phyloP scores from a whole-genome alignment of 208 protist genomes.

The Trypanosoma theileri region DNA sequence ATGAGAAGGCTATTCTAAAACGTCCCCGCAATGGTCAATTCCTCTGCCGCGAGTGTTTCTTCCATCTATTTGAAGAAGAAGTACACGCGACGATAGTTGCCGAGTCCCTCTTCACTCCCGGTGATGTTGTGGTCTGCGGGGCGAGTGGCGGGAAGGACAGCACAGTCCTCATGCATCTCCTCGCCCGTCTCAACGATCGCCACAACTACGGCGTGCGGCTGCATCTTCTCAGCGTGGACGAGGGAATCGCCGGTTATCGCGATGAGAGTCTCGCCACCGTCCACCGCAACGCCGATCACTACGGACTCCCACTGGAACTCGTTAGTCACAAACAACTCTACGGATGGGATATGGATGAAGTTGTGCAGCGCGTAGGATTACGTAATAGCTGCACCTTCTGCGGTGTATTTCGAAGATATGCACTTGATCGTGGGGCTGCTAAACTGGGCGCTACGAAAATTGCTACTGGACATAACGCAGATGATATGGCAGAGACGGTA shows the following conservation, averaged over 20 bases:
- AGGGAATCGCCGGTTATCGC: slow-evolving; percentile 98
- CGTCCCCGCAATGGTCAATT: slow-evolving; percentile 88
- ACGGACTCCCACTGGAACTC: slow-evolving; percentile 94
- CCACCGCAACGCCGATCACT: slow-evolving; percentile 90
- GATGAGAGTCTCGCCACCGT: slow-evolving; percentile 98
- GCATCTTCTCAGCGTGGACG: slow-evolving; percentile 96
- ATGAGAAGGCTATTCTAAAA: slow-evolving; percentile 68
- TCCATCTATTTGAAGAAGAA: slow-evolving; percentile 93
- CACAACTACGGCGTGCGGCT: slow-evolving; percentile 94
- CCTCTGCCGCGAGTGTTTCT: slow-evolving; percentile 96
- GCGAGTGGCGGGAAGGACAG: slow-evolving; percentile 97
- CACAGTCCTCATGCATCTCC: slow-evolving; percentile 95
- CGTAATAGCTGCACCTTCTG: slow-evolving; percentile 97
- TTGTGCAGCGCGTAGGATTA: slow-evolving; percentile 91
- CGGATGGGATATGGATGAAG: slow-evolving; percentile 98
- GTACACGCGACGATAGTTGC: slow-evolving; percentile 95
- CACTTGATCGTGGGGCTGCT: slow-evolving; percentile 93
- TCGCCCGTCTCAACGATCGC: slow-evolving; percentile 90
- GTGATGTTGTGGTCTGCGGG: slow-evolving; percentile 93
- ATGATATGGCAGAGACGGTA: slow-evolving; percentile 98
- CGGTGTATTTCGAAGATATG: slow-evolving; percentile 97
- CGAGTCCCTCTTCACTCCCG: slow-evolving; percentile 88
- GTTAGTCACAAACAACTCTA: slow-evolving; percentile 96
- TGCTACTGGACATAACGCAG: slow-evolving; percentile 98
- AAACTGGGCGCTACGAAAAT: slow-evolving; percentile 91